phyloP scores from a whole-genome alignment of 768 basidiomycete genomes.

The Pleurotus tuber-regium region DNA sequence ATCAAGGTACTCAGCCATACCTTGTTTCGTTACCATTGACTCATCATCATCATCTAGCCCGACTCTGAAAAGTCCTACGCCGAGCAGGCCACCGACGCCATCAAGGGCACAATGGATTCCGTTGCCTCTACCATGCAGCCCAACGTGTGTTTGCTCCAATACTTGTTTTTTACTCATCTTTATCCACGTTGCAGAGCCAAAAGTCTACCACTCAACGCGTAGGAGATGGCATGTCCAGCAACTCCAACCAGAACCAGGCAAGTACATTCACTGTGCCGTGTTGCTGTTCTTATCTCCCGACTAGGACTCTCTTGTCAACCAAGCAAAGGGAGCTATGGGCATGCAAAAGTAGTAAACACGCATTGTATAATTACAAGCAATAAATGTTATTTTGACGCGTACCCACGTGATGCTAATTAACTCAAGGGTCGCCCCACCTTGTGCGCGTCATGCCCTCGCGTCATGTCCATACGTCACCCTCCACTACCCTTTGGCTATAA shows the following conservation, averaged over 20 bases:
- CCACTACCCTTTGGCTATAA: neutral
- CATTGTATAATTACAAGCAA: no score
- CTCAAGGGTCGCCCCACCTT: no score
- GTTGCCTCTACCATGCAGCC: conserved; percentile 48
- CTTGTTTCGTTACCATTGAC: neutral
- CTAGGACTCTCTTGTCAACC: conserved; percentile 45
- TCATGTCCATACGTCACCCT: conserved; percentile 2
- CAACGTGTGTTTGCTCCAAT: conserved; percentile 30
- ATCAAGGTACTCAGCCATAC: conserved; percentile 39
- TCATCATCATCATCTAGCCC: conserved; percentile 33
- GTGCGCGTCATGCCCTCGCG: no score
- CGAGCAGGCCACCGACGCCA: conserved; percentile 47
- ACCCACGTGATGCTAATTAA: no score
- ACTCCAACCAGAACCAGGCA: conserved; percentile 45
- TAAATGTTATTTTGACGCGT: no score
- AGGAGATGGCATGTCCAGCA: conserved; percentile 46
- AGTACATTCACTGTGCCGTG: conserved; percentile 8
- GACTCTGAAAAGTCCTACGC: conserved; percentile 54
- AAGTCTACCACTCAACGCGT: conserved; percentile 50
- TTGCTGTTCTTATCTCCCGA: neutral
- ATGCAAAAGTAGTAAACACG: no score
- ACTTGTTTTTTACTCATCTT: neutral
- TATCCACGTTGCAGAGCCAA: conserved; percentile 40
- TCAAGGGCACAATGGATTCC: conserved; percentile 49
- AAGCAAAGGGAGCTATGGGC: conserved; percentile 55